Evolutionary conservation across 805 yeast species (phyloP), one percentile per base, ranked within the genome.

Genomic region (Isabelozyma pseudorhagii): DNA sequence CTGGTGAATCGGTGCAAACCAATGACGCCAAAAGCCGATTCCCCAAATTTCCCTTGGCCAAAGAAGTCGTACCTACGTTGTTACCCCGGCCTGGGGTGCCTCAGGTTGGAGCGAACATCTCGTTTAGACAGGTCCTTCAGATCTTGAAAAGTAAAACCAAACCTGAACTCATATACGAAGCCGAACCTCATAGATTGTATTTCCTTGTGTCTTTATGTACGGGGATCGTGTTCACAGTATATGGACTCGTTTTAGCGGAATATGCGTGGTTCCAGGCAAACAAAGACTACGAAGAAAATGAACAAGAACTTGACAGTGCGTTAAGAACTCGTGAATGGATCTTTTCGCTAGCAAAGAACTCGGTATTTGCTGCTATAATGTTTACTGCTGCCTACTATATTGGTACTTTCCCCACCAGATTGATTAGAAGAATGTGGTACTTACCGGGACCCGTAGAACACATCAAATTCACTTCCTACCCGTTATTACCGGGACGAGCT

Each of bases 11-110:
- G 15, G 50, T 54, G 11, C 77, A 68, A 47, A 57, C 63, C 14
- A 71, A 87, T 59, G 76, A 77, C 1, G 50, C 83, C 40, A 54
- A 60, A n/a, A 83, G 85, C 46, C 67, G 94, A 36, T 56, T 88
- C 1, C 94, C 94, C 4, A 70, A 74, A 45, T 81, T 87, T 53
- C 87, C 89, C 2, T 69, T 87, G 28, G 81, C 79, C 34, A 84
- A 82, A 53, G 90, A 84, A 51, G 71, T 76, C 10, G 77, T 80
- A 8, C 87, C 91, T 1, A 80, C 89, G 0, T 72, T 87, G 38
- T 69, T 87, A 38, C 94, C 94, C 9, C 75, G 85, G 49, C 88
- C 91, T 0, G 88, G 87, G 11, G 89, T 87, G 9, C 96, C 96
- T 8, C 79, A 83, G 36, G 87, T 88, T 2, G 81, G 86, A 1